Evolutionary conservation across 208 protist genomes (phyloP).

Genomic region (Acanthamoeba divionensis): DNA sequence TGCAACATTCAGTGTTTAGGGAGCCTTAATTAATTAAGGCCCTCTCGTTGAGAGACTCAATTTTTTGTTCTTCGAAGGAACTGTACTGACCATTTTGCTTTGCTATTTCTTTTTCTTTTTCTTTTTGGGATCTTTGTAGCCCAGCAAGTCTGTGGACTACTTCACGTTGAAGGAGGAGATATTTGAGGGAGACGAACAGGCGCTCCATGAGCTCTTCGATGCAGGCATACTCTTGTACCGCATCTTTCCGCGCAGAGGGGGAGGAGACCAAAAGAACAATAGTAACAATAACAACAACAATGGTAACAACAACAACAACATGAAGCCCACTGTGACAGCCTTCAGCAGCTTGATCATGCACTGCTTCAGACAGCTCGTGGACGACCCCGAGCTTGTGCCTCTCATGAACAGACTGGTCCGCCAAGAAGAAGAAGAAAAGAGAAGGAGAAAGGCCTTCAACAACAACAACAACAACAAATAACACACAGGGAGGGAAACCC

Average conservation of each 20-base stretch:
- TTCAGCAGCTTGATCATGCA: constrained; percentile 23
- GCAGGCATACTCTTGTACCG: constrained; percentile 15
- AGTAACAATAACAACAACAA: background rate
- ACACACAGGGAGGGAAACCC: no score
- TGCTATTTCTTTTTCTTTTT: no score
- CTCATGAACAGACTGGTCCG: background rate
- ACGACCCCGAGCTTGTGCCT: background rate
- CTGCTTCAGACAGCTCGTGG: constrained; percentile 12
- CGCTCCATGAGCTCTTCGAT: constrained; percentile 30
- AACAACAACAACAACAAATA: no score
- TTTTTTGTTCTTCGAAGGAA: no score
- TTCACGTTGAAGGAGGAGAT: background rate
- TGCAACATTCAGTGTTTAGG: no score
- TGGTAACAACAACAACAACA: background rate
- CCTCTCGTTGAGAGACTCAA: no score
- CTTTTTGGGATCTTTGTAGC: no score
- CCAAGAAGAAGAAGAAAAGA: background rate
- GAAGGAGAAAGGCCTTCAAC: no score
- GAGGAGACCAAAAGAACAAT: background rate
- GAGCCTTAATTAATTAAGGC: no score
- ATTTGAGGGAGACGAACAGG: constrained; percentile 3
- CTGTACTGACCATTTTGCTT: no score
- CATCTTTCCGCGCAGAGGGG: background rate
- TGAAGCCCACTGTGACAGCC: constrained; percentile 18
- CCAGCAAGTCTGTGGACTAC: no score